Conservation (phyloP, 768 basidiomycete species). For the Suillus occidentalis region DNA sequence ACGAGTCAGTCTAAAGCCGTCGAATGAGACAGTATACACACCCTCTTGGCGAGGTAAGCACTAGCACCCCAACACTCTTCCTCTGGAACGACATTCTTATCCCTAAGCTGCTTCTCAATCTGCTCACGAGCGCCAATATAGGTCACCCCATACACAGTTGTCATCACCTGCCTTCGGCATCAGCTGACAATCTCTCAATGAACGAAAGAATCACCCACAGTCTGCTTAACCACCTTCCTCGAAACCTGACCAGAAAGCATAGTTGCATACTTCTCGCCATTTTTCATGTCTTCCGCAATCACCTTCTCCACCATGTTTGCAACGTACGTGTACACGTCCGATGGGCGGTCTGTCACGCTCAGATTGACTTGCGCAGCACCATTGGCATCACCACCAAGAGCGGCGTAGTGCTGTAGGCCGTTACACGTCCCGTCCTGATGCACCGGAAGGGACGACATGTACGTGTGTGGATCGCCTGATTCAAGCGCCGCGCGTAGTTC, state of each 20-base stretch:
- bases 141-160: constrained; percentile 97
- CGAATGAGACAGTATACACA: constrained; percentile 22
- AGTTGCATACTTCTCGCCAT: constrained; percentile 53
- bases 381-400: constrained; percentile 86
- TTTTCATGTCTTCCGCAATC: constrained; percentile 55
- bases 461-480: constrained; percentile 58
- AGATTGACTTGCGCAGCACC: constrained; percentile 95
- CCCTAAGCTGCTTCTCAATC: constrained; percentile 85
- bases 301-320: constrained; percentile 79
- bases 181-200: background rate
- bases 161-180: constrained; percentile 73
- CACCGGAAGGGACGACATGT: constrained; percentile 74
- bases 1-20: background rate
- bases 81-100: constrained; percentile 66
- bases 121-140: constrained; percentile 93
- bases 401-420: constrained; percentile 97
- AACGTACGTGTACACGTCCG: constrained; percentile 94
- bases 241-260: constrained; percentile 76
- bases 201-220: constrained; percentile 47
- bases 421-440: constrained; percentile 99
- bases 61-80: constrained; percentile 77
- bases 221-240: constrained; percentile 97
- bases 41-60: constrained; percentile 79
- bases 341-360: constrained; percentile 76
- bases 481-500: constrained; percentile 83